Percentiles rank a stretch among this genome's conserved stretches.
These are phyloP conservation scores for Wallacemonas sp. DNA, from an alignment of 208 protist species.

Conservation along the genomic window DNA sequence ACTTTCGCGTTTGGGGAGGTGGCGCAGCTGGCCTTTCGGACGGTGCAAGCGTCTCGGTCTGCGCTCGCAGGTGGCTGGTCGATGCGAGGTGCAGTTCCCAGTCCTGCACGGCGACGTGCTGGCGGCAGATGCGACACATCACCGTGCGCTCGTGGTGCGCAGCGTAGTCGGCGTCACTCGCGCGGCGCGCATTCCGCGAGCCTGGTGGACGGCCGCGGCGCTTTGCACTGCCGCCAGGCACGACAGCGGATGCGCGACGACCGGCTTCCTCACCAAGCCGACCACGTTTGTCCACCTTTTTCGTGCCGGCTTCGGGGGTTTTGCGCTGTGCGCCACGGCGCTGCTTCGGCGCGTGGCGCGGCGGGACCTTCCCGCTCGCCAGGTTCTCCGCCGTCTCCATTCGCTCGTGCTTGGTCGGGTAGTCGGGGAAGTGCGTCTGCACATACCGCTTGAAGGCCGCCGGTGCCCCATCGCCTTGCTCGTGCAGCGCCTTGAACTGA, in stretches of 20 bases:
- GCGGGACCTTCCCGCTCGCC: slow-evolving; percentile 49
- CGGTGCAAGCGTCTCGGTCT: not conserved
- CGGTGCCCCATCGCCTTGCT: slow-evolving; percentile 19
- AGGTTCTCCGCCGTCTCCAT: slow-evolving; percentile 71
- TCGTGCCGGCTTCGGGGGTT: slow-evolving; percentile 7
- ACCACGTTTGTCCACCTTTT: not conserved
- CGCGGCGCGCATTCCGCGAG: not conserved
- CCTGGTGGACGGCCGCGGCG: not conserved
- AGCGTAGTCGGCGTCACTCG: not conserved
- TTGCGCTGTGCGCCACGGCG: not conserved
- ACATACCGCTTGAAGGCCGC: slow-evolving; percentile 54
- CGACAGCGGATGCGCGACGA: too few species aligned
- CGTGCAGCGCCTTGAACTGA: slow-evolving; percentile 59
- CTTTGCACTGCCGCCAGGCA: too few species aligned
- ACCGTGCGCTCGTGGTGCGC: slow-evolving; percentile 29
- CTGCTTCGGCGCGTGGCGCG: slow-evolving; percentile 37
- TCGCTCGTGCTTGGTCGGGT: slow-evolving; percentile 71
- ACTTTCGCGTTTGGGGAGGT: too few species aligned
- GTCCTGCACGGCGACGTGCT: slow-evolving; percentile 41
- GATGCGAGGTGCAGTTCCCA: slow-evolving; percentile 55
- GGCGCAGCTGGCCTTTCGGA: not conserved
- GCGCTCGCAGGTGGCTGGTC: slow-evolving; percentile 25
- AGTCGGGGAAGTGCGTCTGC: slow-evolving; percentile 62
- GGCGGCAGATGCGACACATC: slow-evolving; percentile 76
- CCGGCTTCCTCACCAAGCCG: too few species aligned